These are phyloP conservation scores for Wickerhamomyces sp. DNA, from an alignment of 1,139 yeast genomes.

Conservation along the genomic window DNA sequence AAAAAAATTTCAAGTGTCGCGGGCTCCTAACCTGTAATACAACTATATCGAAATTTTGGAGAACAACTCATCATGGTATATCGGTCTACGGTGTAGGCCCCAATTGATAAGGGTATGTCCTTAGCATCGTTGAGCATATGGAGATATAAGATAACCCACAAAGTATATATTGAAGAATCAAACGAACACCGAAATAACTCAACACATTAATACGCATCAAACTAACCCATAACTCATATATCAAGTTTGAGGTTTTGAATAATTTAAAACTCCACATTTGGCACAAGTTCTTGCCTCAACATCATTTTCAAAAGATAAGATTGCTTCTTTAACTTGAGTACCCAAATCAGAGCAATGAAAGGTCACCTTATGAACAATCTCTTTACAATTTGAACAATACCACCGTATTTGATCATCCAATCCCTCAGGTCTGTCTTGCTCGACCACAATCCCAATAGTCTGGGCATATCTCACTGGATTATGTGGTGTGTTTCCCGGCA, in stretches of 20 bases:
- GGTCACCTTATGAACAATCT: conserved; percentile 59
- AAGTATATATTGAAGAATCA: too few relatives aligned
- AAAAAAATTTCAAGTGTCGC: too few relatives aligned
- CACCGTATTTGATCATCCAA: conserved; percentile 70
- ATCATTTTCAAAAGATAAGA: conserved; percentile 63
- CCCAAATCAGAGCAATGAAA: conserved; percentile 82
- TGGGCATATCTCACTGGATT: conserved; percentile 83
- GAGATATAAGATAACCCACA: too few relatives aligned
- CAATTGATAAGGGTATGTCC: too few relatives aligned
- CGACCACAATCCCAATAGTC: conserved; percentile 91
- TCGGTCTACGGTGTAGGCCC: too few relatives aligned
- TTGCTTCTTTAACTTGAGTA: conserved; percentile 84
- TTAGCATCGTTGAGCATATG: too few relatives aligned
- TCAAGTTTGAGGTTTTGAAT: conserved; percentile 45
- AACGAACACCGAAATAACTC: too few relatives aligned
- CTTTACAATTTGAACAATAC: conserved; percentile 73
- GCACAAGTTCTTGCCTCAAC: conserved; percentile 63
- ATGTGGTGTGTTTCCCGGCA: conserved; percentile 85
- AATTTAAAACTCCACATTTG: conserved; percentile 67
- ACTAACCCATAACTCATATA: too few relatives aligned
- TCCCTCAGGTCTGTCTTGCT: conserved; percentile 80
- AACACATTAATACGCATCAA: too few relatives aligned
- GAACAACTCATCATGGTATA: too few relatives aligned
- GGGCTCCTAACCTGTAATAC: too few relatives aligned
- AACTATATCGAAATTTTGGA: too few relatives aligned